These are phyloP conservation scores for Mycena amicta DNA, from an alignment of 768 basidiomycete genomes.

Conservation along the genomic window DNA sequence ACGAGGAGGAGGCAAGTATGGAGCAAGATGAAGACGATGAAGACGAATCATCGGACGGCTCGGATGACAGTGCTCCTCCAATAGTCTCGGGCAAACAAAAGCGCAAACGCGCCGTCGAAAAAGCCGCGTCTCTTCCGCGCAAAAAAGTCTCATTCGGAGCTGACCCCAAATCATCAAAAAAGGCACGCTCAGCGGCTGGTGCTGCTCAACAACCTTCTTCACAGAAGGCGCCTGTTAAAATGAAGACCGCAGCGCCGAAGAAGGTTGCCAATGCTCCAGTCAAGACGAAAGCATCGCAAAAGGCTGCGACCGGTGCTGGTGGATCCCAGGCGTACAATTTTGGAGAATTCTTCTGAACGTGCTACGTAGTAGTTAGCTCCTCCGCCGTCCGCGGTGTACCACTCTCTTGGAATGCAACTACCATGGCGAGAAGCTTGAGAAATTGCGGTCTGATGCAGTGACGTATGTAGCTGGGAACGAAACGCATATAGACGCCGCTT, in stretches of 20 bases:
- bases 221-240: constrained; percentile 32
- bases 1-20: constrained; percentile 40
- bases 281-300: constrained; percentile 29
- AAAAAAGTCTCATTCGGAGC: constrained; percentile 61
- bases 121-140: constrained; percentile 32
- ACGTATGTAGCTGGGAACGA: constrained; percentile 15
- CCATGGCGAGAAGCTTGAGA: no score
- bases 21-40: constrained; percentile 44
- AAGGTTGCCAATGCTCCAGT: constrained; percentile 39
- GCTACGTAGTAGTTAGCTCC: no score
- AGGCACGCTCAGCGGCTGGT: constrained; percentile 17
- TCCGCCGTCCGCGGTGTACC: no score
- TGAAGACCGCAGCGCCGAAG: constrained; percentile 23
- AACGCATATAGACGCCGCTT: constrained; percentile 3
- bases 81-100: constrained; percentile 45
- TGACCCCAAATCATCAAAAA: constrained; percentile 25
- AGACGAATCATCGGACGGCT: constrained; percentile 36
- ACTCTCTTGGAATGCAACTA: no score
- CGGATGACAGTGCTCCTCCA: constrained; percentile 33
- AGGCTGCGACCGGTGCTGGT: constrained; percentile 22
- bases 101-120: constrained; percentile 42
- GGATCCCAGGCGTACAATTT: constrained; percentile 56
- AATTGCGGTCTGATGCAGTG: constrained; percentile 1
- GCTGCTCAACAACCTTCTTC: constrained; percentile 12
- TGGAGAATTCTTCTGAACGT: constrained; percentile 52